Conservation (phyloP, 2,329 filamentous ascomycete genomes). For the Gyromitra esculenta region DNA sequence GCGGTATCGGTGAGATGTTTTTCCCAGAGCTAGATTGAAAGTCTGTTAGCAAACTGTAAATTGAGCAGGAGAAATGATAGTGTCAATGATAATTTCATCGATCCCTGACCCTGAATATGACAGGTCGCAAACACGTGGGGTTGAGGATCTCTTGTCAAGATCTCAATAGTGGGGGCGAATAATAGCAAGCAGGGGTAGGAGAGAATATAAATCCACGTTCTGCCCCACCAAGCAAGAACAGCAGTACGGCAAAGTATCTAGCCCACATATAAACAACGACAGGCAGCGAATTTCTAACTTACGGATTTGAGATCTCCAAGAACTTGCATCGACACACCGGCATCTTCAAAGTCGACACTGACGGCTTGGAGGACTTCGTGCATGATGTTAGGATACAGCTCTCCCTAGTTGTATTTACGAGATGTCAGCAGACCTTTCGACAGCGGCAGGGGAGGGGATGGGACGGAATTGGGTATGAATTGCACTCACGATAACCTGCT, state of each 20-base stretch:
- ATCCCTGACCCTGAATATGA: slow-evolving; percentile 26
- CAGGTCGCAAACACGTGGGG: slow-evolving; percentile 32
- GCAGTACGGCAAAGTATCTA: not conserved
- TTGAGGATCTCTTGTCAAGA: slow-evolving; percentile 26
- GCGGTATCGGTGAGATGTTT: slow-evolving; percentile 7
- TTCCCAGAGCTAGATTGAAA: slow-evolving; percentile 28
- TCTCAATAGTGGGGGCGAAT: slow-evolving; percentile 27
- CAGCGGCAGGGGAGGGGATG: not conserved
- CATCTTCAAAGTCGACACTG: slow-evolving; percentile 29
- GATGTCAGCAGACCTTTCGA: slow-evolving; percentile 13
- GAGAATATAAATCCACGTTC: slow-evolving; percentile 23
- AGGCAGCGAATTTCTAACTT: not conserved
- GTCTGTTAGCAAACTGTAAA: not conserved
- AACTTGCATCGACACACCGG: slow-evolving; percentile 12
- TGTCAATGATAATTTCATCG: slow-evolving; percentile 24
- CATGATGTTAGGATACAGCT: slow-evolving; percentile 36
- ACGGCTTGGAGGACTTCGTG: slow-evolving; percentile 27
- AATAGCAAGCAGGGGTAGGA: slow-evolving; percentile 11
- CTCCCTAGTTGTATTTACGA: slow-evolving; percentile 13
- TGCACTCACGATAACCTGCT: slow-evolving; percentile 32
- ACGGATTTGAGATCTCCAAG: slow-evolving; percentile 35
- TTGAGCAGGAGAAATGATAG: not conserved
- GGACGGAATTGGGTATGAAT: not conserved
- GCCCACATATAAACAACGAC: not conserved
- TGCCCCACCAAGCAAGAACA: slow-evolving; percentile 5